Conservation (phyloP, 2,329 filamentous ascomycete genomes). For the Coniella lustricola region DNA sequence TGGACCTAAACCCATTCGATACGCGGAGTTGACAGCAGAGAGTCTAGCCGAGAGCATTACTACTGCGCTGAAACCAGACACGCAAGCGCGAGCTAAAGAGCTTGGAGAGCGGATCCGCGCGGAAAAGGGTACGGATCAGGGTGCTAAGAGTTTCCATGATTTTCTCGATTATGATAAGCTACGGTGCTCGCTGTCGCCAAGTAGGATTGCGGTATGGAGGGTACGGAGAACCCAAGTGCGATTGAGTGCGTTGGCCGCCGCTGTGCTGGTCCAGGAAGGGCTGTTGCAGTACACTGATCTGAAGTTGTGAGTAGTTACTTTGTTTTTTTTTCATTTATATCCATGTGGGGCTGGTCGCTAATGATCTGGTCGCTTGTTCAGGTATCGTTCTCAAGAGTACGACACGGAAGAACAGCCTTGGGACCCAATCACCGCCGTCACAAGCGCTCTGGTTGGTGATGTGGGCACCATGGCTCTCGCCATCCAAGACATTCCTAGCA, state of each 20-base stretch:
- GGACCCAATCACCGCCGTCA: conserved; percentile 72
- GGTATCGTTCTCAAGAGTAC: conserved; percentile 55
- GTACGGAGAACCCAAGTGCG: conserved; percentile 59
- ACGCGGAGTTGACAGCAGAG: conserved; percentile 59
- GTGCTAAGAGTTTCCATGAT: conserved; percentile 63
- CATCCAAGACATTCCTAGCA: conserved; percentile 63
- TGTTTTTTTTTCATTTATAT: too few relatives aligned
- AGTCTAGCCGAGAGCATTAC: conserved; percentile 59
- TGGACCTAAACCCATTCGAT: conserved; percentile 62
- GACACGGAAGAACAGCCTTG: conserved; percentile 70
- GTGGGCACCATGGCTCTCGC: conserved; percentile 75
- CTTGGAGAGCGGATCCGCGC: conserved; percentile 59
- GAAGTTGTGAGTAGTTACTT: conserved; percentile 52
- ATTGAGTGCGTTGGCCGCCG: conserved; percentile 66
- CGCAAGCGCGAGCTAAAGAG: conserved; percentile 46
- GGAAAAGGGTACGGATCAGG: conserved; percentile 52
- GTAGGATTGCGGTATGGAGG: conserved; percentile 66
- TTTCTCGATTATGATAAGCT: conserved; percentile 60
- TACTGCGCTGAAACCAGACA: conserved; percentile 53
- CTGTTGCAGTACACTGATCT: conserved; percentile 62
- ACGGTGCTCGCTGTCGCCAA: conserved; percentile 62
- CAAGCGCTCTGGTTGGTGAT: conserved; percentile 75
- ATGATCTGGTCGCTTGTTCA: conserved; percentile 20
- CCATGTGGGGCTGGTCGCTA: conserved; percentile 5
- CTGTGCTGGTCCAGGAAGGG: conserved; percentile 58